Evolutionary conservation across 2,329 filamentous ascomycete genomes (phyloP).

Genomic region (Daldinia eschscholtzii): DNA sequence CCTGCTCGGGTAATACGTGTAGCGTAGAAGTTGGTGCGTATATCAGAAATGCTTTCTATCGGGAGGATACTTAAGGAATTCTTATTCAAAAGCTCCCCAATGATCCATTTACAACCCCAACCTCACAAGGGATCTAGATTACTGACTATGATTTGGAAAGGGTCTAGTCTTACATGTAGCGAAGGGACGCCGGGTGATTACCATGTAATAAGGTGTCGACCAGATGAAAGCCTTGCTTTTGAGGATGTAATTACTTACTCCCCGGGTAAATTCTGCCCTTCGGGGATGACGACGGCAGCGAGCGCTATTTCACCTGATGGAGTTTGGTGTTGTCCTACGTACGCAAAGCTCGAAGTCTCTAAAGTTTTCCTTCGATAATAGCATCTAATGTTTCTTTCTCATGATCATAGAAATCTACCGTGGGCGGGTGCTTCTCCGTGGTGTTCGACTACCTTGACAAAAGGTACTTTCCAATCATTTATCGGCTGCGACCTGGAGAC

Average conservation of each 20-base stretch:
- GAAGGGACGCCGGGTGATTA: background rate
- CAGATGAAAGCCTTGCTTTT: background rate
- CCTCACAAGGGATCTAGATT: background rate
- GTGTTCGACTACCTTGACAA: background rate
- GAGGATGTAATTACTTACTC: background rate
- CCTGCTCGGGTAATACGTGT: background rate
- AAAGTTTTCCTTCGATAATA: background rate
- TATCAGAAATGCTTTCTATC: background rate
- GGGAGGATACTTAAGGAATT: background rate
- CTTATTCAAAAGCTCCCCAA: background rate
- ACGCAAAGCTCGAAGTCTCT: background rate
- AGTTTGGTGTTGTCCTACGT: background rate
- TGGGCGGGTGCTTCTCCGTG: background rate
- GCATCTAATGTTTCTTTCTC: background rate
- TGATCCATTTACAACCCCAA: background rate
- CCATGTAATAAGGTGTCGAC: background rate
- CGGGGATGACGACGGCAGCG: background rate
- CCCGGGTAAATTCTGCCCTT: background rate
- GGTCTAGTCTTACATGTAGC: background rate
- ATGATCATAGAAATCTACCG: background rate
- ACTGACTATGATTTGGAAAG: background rate
- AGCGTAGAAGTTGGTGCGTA: background rate
- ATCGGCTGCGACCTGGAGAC: background rate
- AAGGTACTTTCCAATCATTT: background rate
- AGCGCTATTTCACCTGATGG: background rate